Evolutionary conservation across 208 protist genomes (phyloP).

Genomic region (Blechomonas ayalai): DNA sequence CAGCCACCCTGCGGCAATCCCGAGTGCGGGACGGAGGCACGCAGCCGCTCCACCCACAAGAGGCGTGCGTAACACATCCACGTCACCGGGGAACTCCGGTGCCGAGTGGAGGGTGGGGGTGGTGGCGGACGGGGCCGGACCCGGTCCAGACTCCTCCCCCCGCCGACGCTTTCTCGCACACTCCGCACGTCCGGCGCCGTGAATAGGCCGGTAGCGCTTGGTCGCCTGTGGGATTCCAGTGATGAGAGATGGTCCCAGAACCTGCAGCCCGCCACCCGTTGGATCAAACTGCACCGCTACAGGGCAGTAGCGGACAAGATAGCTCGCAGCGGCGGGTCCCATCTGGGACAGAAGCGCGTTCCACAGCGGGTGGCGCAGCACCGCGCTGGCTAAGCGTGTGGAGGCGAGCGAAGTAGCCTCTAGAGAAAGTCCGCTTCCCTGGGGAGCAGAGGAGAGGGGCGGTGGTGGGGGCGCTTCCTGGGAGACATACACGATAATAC

Average conservation of each 20-base stretch:
- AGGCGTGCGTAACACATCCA: not conserved
- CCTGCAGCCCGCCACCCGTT: conserved; percentile 47
- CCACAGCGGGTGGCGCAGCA: conserved; percentile 41
- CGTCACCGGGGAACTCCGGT: too few relatives aligned
- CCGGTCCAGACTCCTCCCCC: not conserved
- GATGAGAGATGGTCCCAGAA: conserved; percentile 49
- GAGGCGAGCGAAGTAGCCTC: not conserved
- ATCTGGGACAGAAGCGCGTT: conserved; percentile 20
- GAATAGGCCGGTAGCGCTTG: conserved; percentile 6
- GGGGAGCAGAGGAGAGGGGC: not conserved
- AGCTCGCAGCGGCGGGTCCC: conserved; percentile 23
- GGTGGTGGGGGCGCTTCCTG: conserved; percentile 20
- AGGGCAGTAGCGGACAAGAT: conserved; percentile 32
- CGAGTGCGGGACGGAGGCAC: too few relatives aligned
- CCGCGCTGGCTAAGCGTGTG: conserved; percentile 18
- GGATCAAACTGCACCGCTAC: conserved; percentile 52
- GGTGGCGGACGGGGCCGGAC: not conserved
- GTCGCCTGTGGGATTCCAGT: not conserved
- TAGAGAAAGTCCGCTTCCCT: conserved; percentile 8
- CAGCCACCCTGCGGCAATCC: not conserved
- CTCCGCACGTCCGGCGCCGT: not conserved
- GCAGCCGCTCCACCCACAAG: too few relatives aligned
- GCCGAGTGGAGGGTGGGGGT: too few relatives aligned
- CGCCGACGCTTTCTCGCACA: conserved; percentile 3
- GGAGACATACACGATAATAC: conserved; percentile 37